Evolutionary conservation across 2,329 filamentous ascomycete species (phyloP), one percentile per base, ranked within the genome.

Genomic region (Fusarium oxysporum): DNA sequence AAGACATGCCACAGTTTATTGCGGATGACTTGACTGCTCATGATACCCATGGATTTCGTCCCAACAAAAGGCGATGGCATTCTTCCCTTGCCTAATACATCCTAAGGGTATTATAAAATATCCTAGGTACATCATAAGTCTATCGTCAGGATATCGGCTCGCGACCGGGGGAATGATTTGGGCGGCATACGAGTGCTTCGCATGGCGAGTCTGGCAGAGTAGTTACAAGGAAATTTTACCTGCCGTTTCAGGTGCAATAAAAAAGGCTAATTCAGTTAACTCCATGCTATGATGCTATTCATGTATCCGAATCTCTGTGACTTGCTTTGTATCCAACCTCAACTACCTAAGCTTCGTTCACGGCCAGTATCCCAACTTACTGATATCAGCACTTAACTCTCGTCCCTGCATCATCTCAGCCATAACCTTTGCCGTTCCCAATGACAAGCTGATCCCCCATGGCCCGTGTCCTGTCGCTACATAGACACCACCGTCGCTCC

Each of bases 401-500:
- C 85, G 82, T 4, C 89, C 91, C 74, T 89, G 85, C 45, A 93
- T 85, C 86, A 95, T 85, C 82, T 95, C 92, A 16, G 91, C 87
- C 82, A 95, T 83, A 10, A 93, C 89, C 72, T 88, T 87, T 0
- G 93, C 93, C 1, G 92, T 95, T 3, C 92, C 93, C 35, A 93
- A 81, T 21, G 85, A 85, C 76, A 90, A 77, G 53, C 85, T 87
- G 32, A 92, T 92, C 0, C 92, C 93, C 93, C 93, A 95, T 0
- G 92, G 91, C 1, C 92, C 93, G 83, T 95, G 93, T 0, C 93
- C 93, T 8, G 91, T 86, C 3, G 91, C 90, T 41, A 95, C 80
- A 78, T 89, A 95, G 0, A 96, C 90, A 8, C 92, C 92, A 4
- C 91, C 90, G 2, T 85, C 84, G 0, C 76, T 74, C 1, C 81